phyloP scores from a whole-genome alignment of 345 rosid genomes.

The Eucalyptus curtisii region DNA sequence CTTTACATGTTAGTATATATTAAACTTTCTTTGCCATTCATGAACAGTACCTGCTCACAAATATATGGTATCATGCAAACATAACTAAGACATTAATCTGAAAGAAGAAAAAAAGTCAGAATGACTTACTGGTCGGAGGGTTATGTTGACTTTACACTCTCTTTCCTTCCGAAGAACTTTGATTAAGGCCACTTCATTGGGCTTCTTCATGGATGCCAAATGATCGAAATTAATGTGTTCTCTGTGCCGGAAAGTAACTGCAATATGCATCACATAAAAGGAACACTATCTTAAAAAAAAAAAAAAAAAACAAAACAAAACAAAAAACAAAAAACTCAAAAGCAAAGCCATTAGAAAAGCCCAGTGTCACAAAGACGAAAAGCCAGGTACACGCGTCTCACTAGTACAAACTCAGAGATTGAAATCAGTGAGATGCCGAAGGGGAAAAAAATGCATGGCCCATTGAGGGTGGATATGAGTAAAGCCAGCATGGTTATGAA shows the following conservation, averaged over 20 bases:
- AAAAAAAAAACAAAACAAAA: too few species aligned
- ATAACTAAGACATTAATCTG: neutral
- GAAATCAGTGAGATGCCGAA: neutral
- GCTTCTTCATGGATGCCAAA: slow-evolving; percentile 87
- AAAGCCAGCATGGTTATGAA: neutral
- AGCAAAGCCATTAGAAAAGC: neutral
- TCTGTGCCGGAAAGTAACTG: slow-evolving; percentile 81
- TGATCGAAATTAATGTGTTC: slow-evolving; percentile 81
- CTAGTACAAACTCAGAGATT: neutral
- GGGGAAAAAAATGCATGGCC: neutral
- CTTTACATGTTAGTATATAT: neutral
- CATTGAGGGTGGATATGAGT: neutral
- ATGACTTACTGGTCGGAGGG: slow-evolving; percentile 54
- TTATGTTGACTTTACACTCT: slow-evolving; percentile 29
- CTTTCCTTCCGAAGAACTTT: slow-evolving; percentile 56
- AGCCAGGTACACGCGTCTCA: neutral
- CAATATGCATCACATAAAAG: neutral
- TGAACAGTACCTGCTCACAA: neutral
- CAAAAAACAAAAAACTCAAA: neutral
- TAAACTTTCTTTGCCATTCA: neutral
- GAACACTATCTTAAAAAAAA: neutral
- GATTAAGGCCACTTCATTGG: slow-evolving; percentile 45
- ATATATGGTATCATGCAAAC: neutral
- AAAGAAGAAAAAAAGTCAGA: neutral
- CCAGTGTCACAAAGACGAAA: neutral